Evolutionary conservation across 129 eudicot species (phyloP).

Genomic region (Mikania micrantha): DNA sequence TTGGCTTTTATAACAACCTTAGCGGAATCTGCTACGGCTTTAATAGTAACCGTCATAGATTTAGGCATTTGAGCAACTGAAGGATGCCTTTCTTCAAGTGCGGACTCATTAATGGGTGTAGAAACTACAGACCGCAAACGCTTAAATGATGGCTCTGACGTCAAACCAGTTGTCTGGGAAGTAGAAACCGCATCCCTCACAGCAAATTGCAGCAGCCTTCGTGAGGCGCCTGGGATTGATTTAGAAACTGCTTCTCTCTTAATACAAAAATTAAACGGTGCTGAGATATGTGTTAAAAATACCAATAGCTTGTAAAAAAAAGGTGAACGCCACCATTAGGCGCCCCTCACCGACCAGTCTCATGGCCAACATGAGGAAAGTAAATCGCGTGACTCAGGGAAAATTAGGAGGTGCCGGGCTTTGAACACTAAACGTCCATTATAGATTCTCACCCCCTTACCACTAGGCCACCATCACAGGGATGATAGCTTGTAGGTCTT

Average conservation of each 20-base stretch:
- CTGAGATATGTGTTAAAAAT: conserved; percentile 2
- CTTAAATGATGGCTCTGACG: conserved; percentile 61
- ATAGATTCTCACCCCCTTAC: no score
- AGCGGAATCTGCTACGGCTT: conserved; percentile 81
- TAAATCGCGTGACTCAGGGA: no score
- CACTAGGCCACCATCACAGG: no score
- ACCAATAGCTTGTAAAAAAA: neutral
- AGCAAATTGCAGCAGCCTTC: conserved; percentile 88
- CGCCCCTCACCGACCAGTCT: no score
- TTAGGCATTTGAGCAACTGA: conserved; percentile 48
- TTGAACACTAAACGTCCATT: no score
- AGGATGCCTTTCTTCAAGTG: conserved; percentile 32
- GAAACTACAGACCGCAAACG: conserved; percentile 87
- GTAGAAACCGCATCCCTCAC: conserved; percentile 84
- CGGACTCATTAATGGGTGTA: conserved; percentile 34
- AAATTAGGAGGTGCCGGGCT: no score
- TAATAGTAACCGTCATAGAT: conserved; percentile 63
- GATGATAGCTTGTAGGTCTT: no score
- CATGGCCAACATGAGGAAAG: no score
- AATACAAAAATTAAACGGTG: conserved; percentile 19
- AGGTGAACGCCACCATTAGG: no score
- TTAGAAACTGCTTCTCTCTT: conserved; percentile 55
- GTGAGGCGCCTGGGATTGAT: conserved; percentile 45
- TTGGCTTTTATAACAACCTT: conserved; percentile 59
- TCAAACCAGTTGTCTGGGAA: conserved; percentile 47